A percentile compares a stretch with the other conserved stretches of the same genome.
phyloP scores from a whole-genome alignment of 1,284 basidiomycete species.

The Boletus semigastroideus region DNA sequence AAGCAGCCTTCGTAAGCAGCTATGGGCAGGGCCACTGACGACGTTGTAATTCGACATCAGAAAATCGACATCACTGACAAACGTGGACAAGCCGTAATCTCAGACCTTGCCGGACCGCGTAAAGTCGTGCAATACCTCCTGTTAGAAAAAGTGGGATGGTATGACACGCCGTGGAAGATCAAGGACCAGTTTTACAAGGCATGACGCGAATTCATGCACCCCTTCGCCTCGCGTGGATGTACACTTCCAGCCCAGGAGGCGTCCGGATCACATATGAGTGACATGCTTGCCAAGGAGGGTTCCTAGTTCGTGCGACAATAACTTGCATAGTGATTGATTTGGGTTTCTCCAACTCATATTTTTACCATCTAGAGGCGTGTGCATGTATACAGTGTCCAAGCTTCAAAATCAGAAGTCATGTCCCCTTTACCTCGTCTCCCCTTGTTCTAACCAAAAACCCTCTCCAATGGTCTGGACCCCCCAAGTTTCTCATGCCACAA shows the following conservation, averaged over 20 bases:
- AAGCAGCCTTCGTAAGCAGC: conserved; percentile 25
- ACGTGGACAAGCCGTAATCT: conserved; percentile 37
- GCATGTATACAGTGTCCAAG: too few species aligned
- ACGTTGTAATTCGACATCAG: conserved; percentile 5
- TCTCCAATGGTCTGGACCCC: too few species aligned
- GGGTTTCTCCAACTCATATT: too few species aligned
- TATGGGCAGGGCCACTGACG: neutral
- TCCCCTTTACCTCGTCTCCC: too few species aligned
- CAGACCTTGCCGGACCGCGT: conserved; percentile 40
- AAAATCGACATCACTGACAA: conserved; percentile 40
- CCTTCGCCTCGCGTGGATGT: neutral
- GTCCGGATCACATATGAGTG: too few species aligned
- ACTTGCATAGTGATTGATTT: too few species aligned
- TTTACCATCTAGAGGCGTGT: too few species aligned
- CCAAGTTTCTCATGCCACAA: too few species aligned
- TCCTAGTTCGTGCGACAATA: too few species aligned
- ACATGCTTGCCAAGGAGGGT: too few species aligned
- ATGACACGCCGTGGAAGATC: conserved; percentile 61
- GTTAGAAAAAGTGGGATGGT: conserved; percentile 72
- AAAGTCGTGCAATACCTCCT: conserved; percentile 68
- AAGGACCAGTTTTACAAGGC: conserved; percentile 32
- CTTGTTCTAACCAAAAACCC: too few species aligned
- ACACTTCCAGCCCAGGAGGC: neutral
- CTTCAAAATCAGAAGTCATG: too few species aligned
- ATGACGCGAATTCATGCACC: conserved; percentile 3